Evolutionary conservation across 1,284 basidiomycete genomes (phyloP), one percentile per base, ranked within the genome.

Genomic region (Puccinia novopanici): DNA sequence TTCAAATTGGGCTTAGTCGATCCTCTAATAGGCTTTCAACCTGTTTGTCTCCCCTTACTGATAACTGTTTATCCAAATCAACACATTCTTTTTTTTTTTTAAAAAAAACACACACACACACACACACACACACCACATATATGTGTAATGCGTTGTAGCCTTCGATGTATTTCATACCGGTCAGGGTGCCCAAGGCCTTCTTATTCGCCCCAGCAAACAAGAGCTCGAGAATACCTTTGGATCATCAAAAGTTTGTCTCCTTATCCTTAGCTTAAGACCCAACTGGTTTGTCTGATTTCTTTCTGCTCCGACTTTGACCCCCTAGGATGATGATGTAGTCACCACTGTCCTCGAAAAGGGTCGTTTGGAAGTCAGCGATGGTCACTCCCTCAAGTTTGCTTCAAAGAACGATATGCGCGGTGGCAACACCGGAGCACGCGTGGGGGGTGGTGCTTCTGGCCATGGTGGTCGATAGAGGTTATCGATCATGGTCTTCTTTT

Each of bases 181-280:
- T 34, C 91, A 92, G 85, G 92, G 92, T 15, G 85, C 88, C 13
- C 92, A 92, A 85, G 92, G 92, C 10, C 85, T 90, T 67, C 88
- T 92, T 59, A 89, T 90, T 45, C 87, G 88, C 77, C 88, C 91
- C 9, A 93, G 92, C 22, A 90, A 91, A 71, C 92, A 93, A 84
- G 90, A 92, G 84, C 89, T 93, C 59, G 91, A 92, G 72, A 90
- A 86, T 81, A 87, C 87, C 37, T 93, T 93, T 83, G 90, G 89
- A 48, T 89, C 91, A 10, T 86, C 87, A 83, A 90, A 90, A 80
- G 91, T 92, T 73, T 84, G 76, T 67, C 13, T n/a, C n/a, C n/a
- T n/a, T n/a, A n/a, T n/a, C n/a, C n/a, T n/a, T n/a, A n/a, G n/a
- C n/a, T n/a, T n/a, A n/a, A n/a, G n/a, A n/a, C n/a, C n/a, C n/a